Conservation (phyloP, 208 protist genomes). For the Trichomonas gallinae region DNA sequence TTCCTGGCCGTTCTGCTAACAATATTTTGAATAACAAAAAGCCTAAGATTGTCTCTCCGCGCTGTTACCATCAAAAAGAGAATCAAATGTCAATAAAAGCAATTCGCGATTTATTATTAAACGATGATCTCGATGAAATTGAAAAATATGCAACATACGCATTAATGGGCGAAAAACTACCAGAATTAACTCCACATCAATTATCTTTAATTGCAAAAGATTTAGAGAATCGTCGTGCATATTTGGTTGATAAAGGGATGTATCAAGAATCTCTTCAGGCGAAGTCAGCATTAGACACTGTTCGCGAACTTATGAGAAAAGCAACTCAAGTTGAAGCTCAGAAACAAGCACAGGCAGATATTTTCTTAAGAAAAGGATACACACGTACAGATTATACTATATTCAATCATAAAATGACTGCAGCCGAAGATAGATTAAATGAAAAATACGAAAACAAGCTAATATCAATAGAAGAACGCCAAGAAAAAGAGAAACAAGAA, state of each 20-base stretch:
- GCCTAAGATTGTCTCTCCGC: neutral
- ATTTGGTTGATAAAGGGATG: neutral
- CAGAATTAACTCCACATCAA: neutral
- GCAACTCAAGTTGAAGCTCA: neutral
- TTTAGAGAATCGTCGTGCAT: neutral
- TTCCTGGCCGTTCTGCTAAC: neutral
- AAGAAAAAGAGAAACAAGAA: neutral
- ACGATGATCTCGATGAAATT: neutral
- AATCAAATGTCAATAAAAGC: neutral
- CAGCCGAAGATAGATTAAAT: neutral
- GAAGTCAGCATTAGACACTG: neutral
- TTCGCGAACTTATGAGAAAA: neutral
- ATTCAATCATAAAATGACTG: neutral
- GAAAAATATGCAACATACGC: neutral
- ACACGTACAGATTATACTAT: neutral
- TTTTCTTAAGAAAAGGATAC: neutral
- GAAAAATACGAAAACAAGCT: neutral
- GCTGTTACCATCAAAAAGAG: neutral
- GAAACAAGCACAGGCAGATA: neutral
- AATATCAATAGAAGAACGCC: neutral
- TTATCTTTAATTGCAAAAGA: neutral
- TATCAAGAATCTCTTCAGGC: neutral
- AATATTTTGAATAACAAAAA: neutral
- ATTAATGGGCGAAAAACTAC: neutral
- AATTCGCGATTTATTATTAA: neutral